These are phyloP conservation scores for Suhomyces yuchorum DNA, from an alignment of 1,139 yeast species.

Conservation along the genomic window DNA sequence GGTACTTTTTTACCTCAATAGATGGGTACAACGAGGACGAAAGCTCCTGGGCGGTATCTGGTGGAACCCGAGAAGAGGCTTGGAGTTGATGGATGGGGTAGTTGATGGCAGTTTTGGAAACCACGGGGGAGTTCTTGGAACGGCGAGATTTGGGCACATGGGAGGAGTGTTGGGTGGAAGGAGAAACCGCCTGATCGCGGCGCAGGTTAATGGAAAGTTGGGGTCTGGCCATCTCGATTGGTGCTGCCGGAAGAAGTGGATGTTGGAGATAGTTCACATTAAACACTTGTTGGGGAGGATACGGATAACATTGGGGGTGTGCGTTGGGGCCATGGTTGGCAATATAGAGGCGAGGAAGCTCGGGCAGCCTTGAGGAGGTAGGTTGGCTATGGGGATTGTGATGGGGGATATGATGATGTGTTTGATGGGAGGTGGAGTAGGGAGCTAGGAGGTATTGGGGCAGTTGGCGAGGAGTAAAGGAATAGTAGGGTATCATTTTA, in stretches of 20 bases:
- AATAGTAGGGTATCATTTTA: constrained; percentile 10
- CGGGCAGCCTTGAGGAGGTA: background rate
- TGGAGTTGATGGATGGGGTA: constrained; percentile 26
- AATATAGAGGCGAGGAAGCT: background rate
- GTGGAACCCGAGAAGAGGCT: constrained; percentile 21
- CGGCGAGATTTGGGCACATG: constrained; percentile 4
- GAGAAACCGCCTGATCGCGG: constrained; percentile 2
- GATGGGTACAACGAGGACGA: constrained; percentile 36
- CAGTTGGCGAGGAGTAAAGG: constrained; percentile 9
- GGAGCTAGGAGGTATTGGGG: constrained; percentile 9
- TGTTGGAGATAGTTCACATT: constrained; percentile 8
- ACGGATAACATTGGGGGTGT: background rate
- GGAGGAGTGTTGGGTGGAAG: background rate
- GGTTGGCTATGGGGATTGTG: background rate
- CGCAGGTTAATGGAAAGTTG: background rate
- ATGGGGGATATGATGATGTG: background rate
- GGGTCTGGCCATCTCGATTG: background rate
- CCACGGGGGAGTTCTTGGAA: constrained; percentile 10
- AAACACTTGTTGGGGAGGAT: constrained; percentile 4
- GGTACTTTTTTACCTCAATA: constrained; percentile 63
- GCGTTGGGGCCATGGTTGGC: background rate
- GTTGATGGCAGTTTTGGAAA: constrained; percentile 18
- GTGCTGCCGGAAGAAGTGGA: constrained; percentile 11
- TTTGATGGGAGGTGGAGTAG: constrained; percentile 1
- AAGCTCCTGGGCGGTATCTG: constrained; percentile 29